These are phyloP conservation scores for Apiospora malaysiana DNA, from an alignment of 2,329 filamentous ascomycete species.

Conservation along the genomic window DNA sequence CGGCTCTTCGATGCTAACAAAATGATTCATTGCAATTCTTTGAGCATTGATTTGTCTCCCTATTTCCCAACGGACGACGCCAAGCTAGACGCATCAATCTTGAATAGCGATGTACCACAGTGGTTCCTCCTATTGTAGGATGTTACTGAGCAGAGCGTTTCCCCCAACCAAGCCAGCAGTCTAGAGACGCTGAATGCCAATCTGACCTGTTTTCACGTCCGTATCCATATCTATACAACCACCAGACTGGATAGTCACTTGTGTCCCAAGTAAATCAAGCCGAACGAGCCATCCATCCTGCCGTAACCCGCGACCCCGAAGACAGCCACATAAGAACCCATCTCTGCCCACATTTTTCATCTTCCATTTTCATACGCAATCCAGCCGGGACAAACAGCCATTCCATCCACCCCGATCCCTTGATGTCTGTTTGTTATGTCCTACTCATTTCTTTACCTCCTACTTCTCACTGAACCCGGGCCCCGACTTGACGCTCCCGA, in stretches of 20 bases:
- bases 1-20: not conserved
- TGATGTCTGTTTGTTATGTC: not conserved
- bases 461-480: conserved; percentile 51
- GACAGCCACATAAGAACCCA: not conserved
- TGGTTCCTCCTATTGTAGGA: not conserved
- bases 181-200: not conserved
- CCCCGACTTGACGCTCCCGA: conserved; percentile 39
- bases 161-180: not conserved
- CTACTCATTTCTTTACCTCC: not conserved
- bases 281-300: not conserved
- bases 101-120: not conserved
- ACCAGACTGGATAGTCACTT: not conserved
- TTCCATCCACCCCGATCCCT: not conserved
- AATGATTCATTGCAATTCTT: not conserved
- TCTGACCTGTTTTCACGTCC: not conserved
- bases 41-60: not conserved
- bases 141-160: not conserved
- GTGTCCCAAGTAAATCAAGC: not conserved
- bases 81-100: not conserved
- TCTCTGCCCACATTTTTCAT: not conserved
- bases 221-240: not conserved
- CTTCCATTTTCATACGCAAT: too few species aligned
- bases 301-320: not conserved
- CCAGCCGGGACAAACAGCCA: not conserved
- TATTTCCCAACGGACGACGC: not conserved